Evolutionary conservation across 73 alveolate genomes (phyloP).

Genomic region (Breviolum minutum): DNA sequence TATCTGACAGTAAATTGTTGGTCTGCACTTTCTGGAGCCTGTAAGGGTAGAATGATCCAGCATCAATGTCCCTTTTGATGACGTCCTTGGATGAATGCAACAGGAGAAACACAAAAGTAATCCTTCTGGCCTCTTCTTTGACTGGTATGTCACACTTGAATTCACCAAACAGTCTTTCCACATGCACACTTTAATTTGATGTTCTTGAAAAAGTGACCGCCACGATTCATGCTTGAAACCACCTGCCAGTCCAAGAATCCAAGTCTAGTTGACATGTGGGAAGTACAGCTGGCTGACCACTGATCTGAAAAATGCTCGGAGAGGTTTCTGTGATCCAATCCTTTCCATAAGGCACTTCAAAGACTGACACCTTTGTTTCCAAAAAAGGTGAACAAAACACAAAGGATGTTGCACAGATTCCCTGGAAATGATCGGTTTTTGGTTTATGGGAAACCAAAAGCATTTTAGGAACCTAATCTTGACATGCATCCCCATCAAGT

Average conservation of each 20-base stretch:
- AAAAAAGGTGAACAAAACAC: background rate
- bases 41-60: background rate
- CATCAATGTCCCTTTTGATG: conserved; percentile 8
- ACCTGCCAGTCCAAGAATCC: background rate
- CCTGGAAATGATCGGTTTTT: no score
- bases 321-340: conserved; percentile 8
- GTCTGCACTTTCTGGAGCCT: background rate
- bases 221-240: no score
- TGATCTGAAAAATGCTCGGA: background rate
- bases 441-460: no score
- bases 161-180: no score
- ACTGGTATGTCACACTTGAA: no score
- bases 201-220: no score
- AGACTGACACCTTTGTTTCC: background rate
- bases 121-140: no score
- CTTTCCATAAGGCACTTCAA: background rate
- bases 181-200: no score
- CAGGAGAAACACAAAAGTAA: no score
- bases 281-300: conserved; percentile 20
- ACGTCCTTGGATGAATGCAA: background rate
- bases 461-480: no score
- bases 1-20: background rate
- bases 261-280: background rate
- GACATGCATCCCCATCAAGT: background rate
- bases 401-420: no score